Evolutionary conservation across 2,329 filamentous ascomycete genomes (phyloP), one percentile per base, ranked within the genome.

Genomic region (Coniosporium tulheliwenetii): DNA sequence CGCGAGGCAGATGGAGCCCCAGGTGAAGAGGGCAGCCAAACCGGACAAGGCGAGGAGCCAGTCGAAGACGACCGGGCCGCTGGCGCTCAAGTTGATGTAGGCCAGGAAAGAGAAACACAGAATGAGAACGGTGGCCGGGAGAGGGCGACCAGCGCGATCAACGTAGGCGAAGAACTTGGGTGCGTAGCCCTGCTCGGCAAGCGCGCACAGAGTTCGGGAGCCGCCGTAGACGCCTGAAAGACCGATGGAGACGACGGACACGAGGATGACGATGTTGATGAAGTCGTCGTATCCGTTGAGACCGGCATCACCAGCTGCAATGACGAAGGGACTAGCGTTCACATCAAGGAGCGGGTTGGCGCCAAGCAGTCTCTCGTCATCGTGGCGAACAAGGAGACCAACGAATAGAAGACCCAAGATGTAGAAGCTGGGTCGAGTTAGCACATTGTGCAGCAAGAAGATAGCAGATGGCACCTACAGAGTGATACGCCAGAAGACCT

Each of bases 1-100:
- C 16, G 81, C 75, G n/a, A 93, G 64, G 59, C 85, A 93, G 58
- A 94, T 89, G 48, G 82, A 82, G 41, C 70, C 75, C 83, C 83
- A 87, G 5, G 81, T 86, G 64, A 87, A 83, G 55, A 85, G 73
- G 37, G 74, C 79, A 8, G 78, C 81, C 16, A 86, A 69, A 38
- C 78, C 81, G 1, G 79, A 83, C 38, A 85, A 69, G 44, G 81
- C 74, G 35, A 83, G 69, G 59, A 94, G 75, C 86, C 87, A 94
- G 52, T 75, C 71, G 47, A 94, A 82, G 5, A 84, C 77, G 29
- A 69, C 71, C 47, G 75, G 58, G 2, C 62, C 58, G 0, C 77
- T 69, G 41, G 80, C 77, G 45, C 81, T 81, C 10, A 53, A 48
- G 47, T 63, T 61, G 39, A 93, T 73, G 65, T 81, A 95, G 35